Evolutionary conservation across 2,329 filamentous ascomycete genomes (phyloP).

Genomic region (Alternaria sp.): DNA sequence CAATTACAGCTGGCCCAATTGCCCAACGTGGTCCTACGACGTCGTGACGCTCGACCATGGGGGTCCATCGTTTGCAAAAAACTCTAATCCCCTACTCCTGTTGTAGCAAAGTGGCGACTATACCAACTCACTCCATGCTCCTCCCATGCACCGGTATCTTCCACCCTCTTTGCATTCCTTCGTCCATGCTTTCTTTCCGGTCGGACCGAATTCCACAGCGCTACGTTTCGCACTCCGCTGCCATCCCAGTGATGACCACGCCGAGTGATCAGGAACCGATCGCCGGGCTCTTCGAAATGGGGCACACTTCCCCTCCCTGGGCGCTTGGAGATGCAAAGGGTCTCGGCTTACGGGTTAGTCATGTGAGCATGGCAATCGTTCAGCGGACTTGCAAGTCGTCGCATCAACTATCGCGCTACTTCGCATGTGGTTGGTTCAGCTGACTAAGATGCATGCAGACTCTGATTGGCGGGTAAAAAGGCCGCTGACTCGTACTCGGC

Average conservation of each 20-base stretch:
- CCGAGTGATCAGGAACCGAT: conserved; percentile 11
- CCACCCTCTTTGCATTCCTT: background rate
- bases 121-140: conserved; percentile 8
- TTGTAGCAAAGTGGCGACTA: conserved; percentile 12
- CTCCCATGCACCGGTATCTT: conserved; percentile 7
- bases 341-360: conserved; percentile 1
- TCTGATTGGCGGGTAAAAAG: background rate
- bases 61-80: background rate
- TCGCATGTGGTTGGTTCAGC: background rate
- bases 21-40: conserved; percentile 2
- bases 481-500: conserved; percentile 1
- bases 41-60: background rate
- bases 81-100: conserved; percentile 4
- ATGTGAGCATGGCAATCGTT: background rate
- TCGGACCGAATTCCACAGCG: conserved; percentile 15
- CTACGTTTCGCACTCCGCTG: conserved; percentile 14
- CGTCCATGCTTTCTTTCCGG: conserved; percentile 1
- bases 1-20: conserved; percentile 4
- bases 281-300: conserved; percentile 4
- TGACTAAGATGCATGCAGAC: background rate
- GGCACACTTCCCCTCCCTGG: conserved; percentile 1
- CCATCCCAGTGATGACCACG: background rate
- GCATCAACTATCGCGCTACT: background rate
- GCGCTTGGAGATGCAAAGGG: background rate
- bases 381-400: background rate